Base-by-base conservation (phyloP, 2,329 filamentous ascomycete species). In the Colletotrichum sp. region DNA sequence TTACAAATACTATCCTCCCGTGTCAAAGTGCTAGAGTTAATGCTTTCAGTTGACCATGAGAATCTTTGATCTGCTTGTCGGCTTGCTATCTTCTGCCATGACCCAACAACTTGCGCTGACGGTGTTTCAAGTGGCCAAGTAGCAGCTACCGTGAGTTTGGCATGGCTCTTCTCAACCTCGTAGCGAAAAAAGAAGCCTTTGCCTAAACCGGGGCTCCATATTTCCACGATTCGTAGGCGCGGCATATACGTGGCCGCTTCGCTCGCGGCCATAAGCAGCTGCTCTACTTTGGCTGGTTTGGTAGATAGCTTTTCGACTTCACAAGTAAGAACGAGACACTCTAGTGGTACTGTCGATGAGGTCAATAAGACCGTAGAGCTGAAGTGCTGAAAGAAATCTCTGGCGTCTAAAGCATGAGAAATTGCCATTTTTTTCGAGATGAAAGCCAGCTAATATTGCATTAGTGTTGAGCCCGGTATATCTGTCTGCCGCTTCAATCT, bases 41-140 rank as follows among this genome's bases (percentile, higher is more conserved):
- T 59, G 2, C 1, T 59, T 6, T 59, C 1, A 59, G 29, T 34
- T n/a, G 9, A 29, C 12, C 29, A 59, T 29, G 2, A 1, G 27
- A 59, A 59, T 0, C 31, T 59, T 33, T 0, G 55, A 5, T 59
- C 11, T 1, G 0, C 18, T 0, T 59, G 11, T 59, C 57, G 16
- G 29, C 57, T 59, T 16, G 18, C 57, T 2, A 2, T 0, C 0
- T 59, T 21, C 57, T 59, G 16, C 11, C 29, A 59, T n/a, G 29
- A 4, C 0, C 5, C 16, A 31, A n/a, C 6, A 0, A 15, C 9
- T 21, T 8, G 4, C 29, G 1, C 29, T n/a, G 29, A n/a, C 15
- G 8, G 7, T 3, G 2, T 34, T 7, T 33, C 6, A 21, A 31
- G 18, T n/a, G 12, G 31, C 29, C 29, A 59, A 59, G 57, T 59